Base-by-base conservation (phyloP, 1,284 basidiomycete genomes). In the Neotropicomus parvogracilis region DNA sequence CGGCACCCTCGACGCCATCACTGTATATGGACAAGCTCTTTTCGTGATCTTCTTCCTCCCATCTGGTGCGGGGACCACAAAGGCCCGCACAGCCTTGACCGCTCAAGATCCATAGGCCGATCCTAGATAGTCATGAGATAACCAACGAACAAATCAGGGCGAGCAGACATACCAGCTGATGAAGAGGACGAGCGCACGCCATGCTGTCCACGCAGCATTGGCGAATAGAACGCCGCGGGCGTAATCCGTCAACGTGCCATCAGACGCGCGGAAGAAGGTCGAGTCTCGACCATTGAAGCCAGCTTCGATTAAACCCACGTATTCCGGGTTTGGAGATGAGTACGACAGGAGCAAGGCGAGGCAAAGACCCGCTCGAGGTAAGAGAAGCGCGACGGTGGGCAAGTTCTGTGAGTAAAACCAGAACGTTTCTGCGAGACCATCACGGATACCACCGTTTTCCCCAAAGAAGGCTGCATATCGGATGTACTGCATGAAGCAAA, bases 341-440 rank as follows among this genome's bases (percentile, higher is more conserved):
- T 85, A 91, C 0, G 78, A 70, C 35, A 91, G 69, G 20, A 93
- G 73, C 17, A 91, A 63, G 1, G 85, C 82, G 9, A 91, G 65
- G 29, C 74, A 77, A 37, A 94, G 71, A 10, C 80, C 88, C 24
- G 87, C 88, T 52, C 91, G 79, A 24, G 90, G 91, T n/a, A 91
- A 70, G 34, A 92, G 75, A 19, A 88, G 75, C 8, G 80, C 75
- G 29, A 91, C 78, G 0, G 85, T 88, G 2, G 90, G 85, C 32
- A 84, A 62, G 60, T 91, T 89, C 69, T 93, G 91, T 0, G 88
- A 79, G 55, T 88, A 83, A 59, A 80, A 80, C 72, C 82, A 88
- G 59, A 78, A 86, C 6, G 83, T 83, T 68, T 93, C 91, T 8
- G 90, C 85, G 41, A 88, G 70, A 47, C 81, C 83, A 55, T 84